phyloP scores from a whole-genome alignment of 2,329 filamentous ascomycete genomes.

The Verticillium albo-atrum region DNA sequence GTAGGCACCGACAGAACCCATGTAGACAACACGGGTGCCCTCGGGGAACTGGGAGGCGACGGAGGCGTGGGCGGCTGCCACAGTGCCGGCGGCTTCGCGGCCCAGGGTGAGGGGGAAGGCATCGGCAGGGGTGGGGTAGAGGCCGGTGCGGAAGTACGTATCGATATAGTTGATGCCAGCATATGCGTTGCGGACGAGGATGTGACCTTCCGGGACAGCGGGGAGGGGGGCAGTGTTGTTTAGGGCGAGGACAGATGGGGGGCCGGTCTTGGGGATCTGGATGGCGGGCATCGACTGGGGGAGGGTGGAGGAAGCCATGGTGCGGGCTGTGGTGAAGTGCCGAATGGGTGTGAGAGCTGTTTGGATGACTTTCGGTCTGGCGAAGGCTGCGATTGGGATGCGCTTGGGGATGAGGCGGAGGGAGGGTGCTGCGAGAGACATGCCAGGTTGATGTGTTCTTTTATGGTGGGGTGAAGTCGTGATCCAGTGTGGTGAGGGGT shows the following conservation, averaged over 20 bases:
- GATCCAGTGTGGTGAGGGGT: neutral
- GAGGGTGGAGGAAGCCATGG: neutral
- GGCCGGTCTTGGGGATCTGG: slow-evolving; percentile 67
- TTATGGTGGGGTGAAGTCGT: neutral
- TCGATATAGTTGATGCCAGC: slow-evolving; percentile 88
- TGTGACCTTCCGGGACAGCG: slow-evolving; percentile 59
- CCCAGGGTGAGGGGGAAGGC: slow-evolving; percentile 70
- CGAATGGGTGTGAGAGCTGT: neutral
- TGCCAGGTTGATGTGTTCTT: neutral
- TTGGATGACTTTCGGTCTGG: neutral
- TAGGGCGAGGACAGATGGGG: slow-evolving; percentile 67
- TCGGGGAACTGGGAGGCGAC: slow-evolving; percentile 49
- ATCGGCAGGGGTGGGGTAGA: slow-evolving; percentile 60
- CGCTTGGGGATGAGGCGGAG: neutral
- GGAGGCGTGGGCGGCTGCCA: slow-evolving; percentile 57
- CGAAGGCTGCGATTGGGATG: neutral
- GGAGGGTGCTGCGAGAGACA: neutral
- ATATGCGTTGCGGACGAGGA: slow-evolving; percentile 77
- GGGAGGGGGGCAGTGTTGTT: slow-evolving; percentile 70
- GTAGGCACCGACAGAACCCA: slow-evolving; percentile 47
- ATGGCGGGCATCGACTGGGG: slow-evolving; percentile 64
- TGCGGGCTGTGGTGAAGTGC: neutral
- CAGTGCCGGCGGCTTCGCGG: slow-evolving; percentile 70
- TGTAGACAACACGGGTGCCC: slow-evolving; percentile 70
- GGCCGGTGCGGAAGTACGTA: slow-evolving; percentile 81